Evolutionary conservation across 257 asterid genomes (phyloP).

Genomic region (Solanum tarapatanum): DNA sequence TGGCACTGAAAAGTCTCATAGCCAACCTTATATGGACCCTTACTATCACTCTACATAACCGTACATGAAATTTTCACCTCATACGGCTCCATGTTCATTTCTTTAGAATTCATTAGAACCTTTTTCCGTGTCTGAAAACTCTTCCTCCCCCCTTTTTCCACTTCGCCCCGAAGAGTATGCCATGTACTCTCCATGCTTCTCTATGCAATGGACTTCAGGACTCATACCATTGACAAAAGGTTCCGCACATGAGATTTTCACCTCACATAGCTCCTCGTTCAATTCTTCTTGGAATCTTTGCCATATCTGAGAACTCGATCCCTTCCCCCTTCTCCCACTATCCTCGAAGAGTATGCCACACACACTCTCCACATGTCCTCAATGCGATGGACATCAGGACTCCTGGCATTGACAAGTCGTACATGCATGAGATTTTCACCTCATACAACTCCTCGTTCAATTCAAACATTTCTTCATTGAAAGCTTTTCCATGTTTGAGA

Average conservation of each 20-base stretch:
- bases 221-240: background rate
- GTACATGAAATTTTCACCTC: background rate
- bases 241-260: background rate
- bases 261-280: background rate
- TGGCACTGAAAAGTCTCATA: background rate
- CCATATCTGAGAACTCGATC: background rate
- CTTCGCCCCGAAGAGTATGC: background rate
- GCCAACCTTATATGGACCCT: background rate
- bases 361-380: background rate
- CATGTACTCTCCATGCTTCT: background rate
- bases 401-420: background rate
- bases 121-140: background rate
- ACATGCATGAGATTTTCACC: background rate
- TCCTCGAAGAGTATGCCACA: background rate
- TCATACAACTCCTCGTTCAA: background rate
- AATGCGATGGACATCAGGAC: background rate
- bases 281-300: background rate
- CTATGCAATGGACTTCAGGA: background rate
- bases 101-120: background rate
- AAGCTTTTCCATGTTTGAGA: background rate
- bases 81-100: background rate
- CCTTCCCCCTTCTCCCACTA: background rate
- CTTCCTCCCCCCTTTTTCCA: background rate
- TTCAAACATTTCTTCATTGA: background rate
- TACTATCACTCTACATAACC: background rate